Base-by-base conservation (phyloP, 208 protist genomes). In the Crithidia mellificae region DNA sequence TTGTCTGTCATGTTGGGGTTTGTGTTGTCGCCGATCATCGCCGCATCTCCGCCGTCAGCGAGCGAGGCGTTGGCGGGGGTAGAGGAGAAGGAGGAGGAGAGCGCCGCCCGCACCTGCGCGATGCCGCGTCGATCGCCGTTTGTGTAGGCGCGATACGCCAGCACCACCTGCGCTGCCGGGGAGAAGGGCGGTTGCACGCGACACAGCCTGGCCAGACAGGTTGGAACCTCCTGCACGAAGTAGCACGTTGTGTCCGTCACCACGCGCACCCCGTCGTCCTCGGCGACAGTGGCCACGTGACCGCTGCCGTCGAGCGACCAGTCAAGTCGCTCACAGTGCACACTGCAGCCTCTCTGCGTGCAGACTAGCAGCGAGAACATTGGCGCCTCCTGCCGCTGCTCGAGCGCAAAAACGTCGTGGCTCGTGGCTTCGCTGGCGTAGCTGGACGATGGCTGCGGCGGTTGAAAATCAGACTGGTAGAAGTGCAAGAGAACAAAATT, bases 281-380 rank as follows among this genome's bases (percentile, higher is more conserved):
- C 55, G 22, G 66, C 59, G 44, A 68, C 73, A 0, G 68, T 68
- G 34, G 44, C 62, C 15, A 74, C 52, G 54, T 77, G 55, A 29
- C 82, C 82, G 43, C 74, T 74, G 53, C 75, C 69, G 56, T 77
- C 82, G 2, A 56, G 29, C 3, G 68, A 66, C 79, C 79, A 83
- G 59, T 84, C 76, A 20, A 83, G 58, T 0, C 72, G 68, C 54
- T 73, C 83, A 49, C 72, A 79, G 25, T 63, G 71, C 52, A 81
- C 62, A 9, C 55, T 65, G 32, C 71, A 69, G 29, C 25, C 62
- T 3, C 22, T 20, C 24, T 62, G 30, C 32, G 49, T 39, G 43
- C 68, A 75, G 17, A 77, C 74, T 1, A 88, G 68, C 2, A 88
- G 63, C 7, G 78, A 78, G 41, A 84, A 79, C 54, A 72, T 72